These are phyloP conservation scores for Paramecium tetraurelia DNA, from an alignment of 73 alveolate genomes.

Conservation along the genomic window DNA sequence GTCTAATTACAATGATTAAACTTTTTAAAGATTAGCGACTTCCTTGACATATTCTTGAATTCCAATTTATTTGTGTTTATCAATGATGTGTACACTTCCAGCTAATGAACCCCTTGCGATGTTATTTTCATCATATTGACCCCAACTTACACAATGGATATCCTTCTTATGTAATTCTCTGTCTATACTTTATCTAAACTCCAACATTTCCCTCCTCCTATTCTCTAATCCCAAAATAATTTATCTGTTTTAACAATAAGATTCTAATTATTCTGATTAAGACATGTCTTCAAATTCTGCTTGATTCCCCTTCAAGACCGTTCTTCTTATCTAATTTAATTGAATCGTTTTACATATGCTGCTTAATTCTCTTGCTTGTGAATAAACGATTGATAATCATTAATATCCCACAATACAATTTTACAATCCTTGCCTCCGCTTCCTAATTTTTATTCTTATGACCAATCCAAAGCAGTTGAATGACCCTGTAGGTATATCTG, in stretches of 20 bases:
- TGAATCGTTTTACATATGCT: slow-evolving; percentile 7
- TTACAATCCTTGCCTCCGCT: slow-evolving; percentile 61
- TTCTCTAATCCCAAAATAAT: not conserved
- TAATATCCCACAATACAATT: slow-evolving; percentile 56
- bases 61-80: slow-evolving; percentile 17
- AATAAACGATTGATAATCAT: slow-evolving; percentile 51
- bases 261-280: not conserved
- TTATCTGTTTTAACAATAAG: not conserved
- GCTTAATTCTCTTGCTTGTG: slow-evolving; percentile 52
- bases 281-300: slow-evolving; percentile 23
- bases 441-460: slow-evolving; percentile 40
- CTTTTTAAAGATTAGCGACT: not conserved
- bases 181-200: not conserved
- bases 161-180: not conserved
- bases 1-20: slow-evolving; percentile 19
- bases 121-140: slow-evolving; percentile 57
- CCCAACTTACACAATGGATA: slow-evolving; percentile 43
- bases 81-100: slow-evolving; percentile 38
- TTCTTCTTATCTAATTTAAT: slow-evolving; percentile 26
- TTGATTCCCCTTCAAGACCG: not conserved
- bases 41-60: not conserved
- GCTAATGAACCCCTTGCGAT: slow-evolving; percentile 49
- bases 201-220: not conserved
- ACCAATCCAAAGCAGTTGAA: slow-evolving; percentile 56
- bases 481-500: slow-evolving; percentile 43